Percentiles rank a stretch among this genome's conserved stretches.
Evolutionary conservation across 2,329 filamentous ascomycete species (phyloP).

Genomic region (Mycocentrospora acerina): DNA sequence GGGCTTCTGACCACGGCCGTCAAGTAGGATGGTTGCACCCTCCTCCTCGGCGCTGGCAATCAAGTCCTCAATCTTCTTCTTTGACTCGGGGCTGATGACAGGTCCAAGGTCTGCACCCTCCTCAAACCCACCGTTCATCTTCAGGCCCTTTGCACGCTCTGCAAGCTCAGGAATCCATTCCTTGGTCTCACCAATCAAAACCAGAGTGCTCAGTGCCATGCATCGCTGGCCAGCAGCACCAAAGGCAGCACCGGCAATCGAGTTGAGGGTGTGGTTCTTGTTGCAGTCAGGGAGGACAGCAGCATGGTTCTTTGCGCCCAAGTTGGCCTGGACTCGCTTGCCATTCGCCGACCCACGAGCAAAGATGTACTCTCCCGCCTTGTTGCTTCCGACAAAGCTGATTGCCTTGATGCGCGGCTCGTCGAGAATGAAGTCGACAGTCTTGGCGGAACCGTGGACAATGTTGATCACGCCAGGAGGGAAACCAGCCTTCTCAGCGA

Average conservation of each 20-base stretch:
- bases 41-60: slow-evolving; percentile 78
- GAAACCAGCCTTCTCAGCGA: slow-evolving; percentile 78
- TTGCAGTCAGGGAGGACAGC: slow-evolving; percentile 83
- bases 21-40: slow-evolving; percentile 79
- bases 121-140: slow-evolving; percentile 80
- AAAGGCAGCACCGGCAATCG: slow-evolving; percentile 80
- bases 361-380: slow-evolving; percentile 87
- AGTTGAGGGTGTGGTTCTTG: slow-evolving; percentile 86
- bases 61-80: slow-evolving; percentile 73
- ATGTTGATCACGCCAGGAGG: slow-evolving; percentile 81
- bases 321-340: slow-evolving; percentile 84
- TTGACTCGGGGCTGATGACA: slow-evolving; percentile 77
- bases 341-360: slow-evolving; percentile 76
- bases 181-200: slow-evolving; percentile 83
- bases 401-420: slow-evolving; percentile 84
- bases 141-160: slow-evolving; percentile 70
- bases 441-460: slow-evolving; percentile 76
- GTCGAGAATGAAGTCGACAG: slow-evolving; percentile 84
- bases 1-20: slow-evolving; percentile 74
- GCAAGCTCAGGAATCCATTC: slow-evolving; percentile 79
- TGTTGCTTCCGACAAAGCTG: slow-evolving; percentile 84
- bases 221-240: slow-evolving; percentile 83
- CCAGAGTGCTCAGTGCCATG: slow-evolving; percentile 82
- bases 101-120: slow-evolving; percentile 77
- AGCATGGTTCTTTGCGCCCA: slow-evolving; percentile 87